Base-by-base conservation (phyloP, 768 basidiomycete genomes). In the Albatrellus ellisii region DNA sequence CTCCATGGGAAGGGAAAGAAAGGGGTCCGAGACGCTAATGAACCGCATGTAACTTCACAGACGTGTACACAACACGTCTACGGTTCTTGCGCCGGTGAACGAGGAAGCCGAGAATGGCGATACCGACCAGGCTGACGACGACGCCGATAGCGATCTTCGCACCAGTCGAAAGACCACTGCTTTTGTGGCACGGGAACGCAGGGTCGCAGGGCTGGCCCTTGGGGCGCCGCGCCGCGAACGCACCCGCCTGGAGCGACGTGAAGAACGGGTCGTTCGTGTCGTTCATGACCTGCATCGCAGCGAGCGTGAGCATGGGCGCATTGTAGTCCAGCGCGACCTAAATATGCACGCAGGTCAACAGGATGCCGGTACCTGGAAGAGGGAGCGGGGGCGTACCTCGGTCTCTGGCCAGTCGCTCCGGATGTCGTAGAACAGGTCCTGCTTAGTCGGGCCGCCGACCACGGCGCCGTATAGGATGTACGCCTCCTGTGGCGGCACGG, bases 391-490 rank as follows among this genome's bases (percentile, higher is more conserved):
- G 56, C 62, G 24, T 48, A 82, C 80, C 71, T 95, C 91, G 14
- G 78, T 83, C 61, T 94, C 71, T 1, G 80, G 80, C 85, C 88
- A 94, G 56, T 94, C 89, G 43, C 72, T 79, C 28, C 92, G 76
- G 46, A 89, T 79, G 54, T 95, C 84, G 56, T 72, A 92, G 62
- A 73, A 95, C 20, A 68, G 66, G 55, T 86, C 91, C 20, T 71
- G 65, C 44, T 64, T 66, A 53, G 85, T 75, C 0, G 91, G 91
- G 24, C 91, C 92, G 33, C 92, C 92, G 11, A 94, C 72, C 21
- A 91, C 74, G 18, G 80, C 90, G 24, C 91, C 91, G 53, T 90
- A 92, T 7, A 95, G 60, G 1, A 85, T 68, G 56, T 90, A 75
- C 0, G 80, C 74, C 56, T 85, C 81, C 44, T 76, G 61, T 8